Evolutionary conservation across 805 yeast genomes (phyloP).

Genomic region (Saturnispora halmiae): DNA sequence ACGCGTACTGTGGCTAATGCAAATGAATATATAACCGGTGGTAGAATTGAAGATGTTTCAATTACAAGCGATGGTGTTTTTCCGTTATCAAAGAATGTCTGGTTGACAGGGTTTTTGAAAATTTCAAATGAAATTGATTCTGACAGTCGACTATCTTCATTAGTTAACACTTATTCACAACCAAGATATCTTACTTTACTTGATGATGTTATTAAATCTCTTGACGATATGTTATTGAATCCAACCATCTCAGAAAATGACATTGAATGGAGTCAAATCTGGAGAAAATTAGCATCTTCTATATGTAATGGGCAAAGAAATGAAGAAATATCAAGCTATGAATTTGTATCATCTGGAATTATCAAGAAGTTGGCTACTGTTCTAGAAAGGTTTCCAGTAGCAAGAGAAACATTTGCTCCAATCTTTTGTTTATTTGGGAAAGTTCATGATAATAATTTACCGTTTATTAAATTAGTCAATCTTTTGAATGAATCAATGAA

Average conservation of each 20-base stretch:
- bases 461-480: constrained; percentile 39
- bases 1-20: too few relatives aligned
- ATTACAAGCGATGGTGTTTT: constrained; percentile 17
- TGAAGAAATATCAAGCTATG: constrained; percentile 55
- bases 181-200: constrained; percentile 1
- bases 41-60: constrained; percentile 20
- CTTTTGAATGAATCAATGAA: constrained; percentile 67
- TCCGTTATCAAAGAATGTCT: constrained; percentile 3
- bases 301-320: constrained; percentile 3
- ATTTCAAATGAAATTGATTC: constrained; percentile 5
- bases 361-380: constrained; percentile 34
- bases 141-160: background rate
- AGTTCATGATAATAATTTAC: constrained; percentile 26
- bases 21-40: constrained; percentile 10
- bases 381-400: constrained; percentile 28
- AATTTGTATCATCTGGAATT: constrained; percentile 61
- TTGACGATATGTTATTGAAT: background rate
- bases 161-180: background rate
- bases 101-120: constrained; percentile 2
- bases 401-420: constrained; percentile 37
- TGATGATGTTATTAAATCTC: constrained; percentile 9
- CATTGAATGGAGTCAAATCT: constrained; percentile 27
- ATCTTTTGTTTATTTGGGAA: constrained; percentile 29
- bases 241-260: constrained; percentile 15
- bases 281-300: constrained; percentile 31